Base-by-base conservation (phyloP, 495 filamentous ascomycete genomes). In the Penicillium silybi region DNA sequence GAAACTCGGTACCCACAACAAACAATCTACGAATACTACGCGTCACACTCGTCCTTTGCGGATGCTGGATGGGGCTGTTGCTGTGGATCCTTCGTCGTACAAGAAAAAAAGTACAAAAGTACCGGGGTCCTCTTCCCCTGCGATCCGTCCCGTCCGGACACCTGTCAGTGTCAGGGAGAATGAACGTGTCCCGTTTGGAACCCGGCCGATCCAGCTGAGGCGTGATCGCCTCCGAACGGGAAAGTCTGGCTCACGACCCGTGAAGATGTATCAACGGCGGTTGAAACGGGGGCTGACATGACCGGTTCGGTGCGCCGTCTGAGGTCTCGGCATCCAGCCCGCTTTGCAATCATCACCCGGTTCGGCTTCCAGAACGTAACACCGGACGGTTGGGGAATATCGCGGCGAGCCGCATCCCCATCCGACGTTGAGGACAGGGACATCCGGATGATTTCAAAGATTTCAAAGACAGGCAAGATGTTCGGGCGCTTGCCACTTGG, bases 161-260 rank as follows among this genome's bases (percentile, higher is more conserved):
- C 9, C 29, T 32, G 29, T 32, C 29, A 32, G 7, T 2, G 29
- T 32, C 29, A 32, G 7, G 4, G 26, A 29, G 37, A 23, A 16
- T 11, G 8, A 29, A 13, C 5, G 20, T 32, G 20, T 20, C 32
- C 13, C 17, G 10, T 44, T 49, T 40, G 22, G 34, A 48, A 48
- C 22, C 32, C 8, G 52, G 10, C 44, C 44, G 27, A 53, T 47
- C 29, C 22, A 34, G 46, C 23, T 4, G 23, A 10, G 25, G 20
- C n/a, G n/a, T 22, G 25, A 29, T 40, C 25, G 29, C 11, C 23
- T 25, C 27, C 38, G 19, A 43, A 23, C 22, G 18, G 37, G 53
- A 46, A 40, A 55, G 44, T 17, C 23, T 10, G 7, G 34, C 52
- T 49, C 46, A 54, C 50, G 52, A 49, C 52, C 40, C 22, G 13